Conservation (phyloP, 805 yeast species). For the Candida montana region DNA sequence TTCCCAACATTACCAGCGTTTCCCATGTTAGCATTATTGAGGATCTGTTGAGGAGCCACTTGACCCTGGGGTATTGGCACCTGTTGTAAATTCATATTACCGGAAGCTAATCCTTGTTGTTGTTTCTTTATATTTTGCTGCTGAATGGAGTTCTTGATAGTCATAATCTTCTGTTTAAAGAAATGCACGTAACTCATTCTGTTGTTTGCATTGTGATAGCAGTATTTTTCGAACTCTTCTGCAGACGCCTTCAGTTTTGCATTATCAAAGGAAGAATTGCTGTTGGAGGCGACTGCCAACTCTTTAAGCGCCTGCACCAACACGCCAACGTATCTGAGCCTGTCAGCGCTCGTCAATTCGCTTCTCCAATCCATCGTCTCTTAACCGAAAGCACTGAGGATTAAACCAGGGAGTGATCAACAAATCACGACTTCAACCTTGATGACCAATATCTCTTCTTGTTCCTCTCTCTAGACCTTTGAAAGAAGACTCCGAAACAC, state of each 20-base stretch:
- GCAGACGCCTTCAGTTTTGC: constrained; percentile 50
- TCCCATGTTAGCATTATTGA: not conserved
- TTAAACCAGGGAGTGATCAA: too few species aligned
- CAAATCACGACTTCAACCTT: too few species aligned
- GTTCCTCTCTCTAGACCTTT: not conserved
- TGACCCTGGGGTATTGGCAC: constrained; percentile 19
- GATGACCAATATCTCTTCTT: too few species aligned
- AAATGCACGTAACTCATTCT: constrained; percentile 53
- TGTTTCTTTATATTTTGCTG: constrained; percentile 28
- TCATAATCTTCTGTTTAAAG: constrained; percentile 27
- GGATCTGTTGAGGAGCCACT: constrained; percentile 20
- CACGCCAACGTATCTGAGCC: constrained; percentile 21
- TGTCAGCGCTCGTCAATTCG: constrained; percentile 19
- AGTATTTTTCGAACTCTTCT: constrained; percentile 64
- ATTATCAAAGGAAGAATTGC: constrained; percentile 24
- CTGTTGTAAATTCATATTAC: constrained; percentile 27
- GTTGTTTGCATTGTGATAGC: constrained; percentile 52
- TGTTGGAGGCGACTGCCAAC: constrained; percentile 15
- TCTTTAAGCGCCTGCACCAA: constrained; percentile 22
- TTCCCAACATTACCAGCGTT: not conserved
- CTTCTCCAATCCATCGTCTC: constrained; percentile 24
- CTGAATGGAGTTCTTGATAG: constrained; percentile 20
- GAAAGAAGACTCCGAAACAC: too few species aligned
- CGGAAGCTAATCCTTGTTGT: constrained; percentile 29
- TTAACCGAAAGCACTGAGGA: too few species aligned